phyloP scores from a whole-genome alignment of 108 stramenopile species.

The Cylindrotheca fusiformis region DNA sequence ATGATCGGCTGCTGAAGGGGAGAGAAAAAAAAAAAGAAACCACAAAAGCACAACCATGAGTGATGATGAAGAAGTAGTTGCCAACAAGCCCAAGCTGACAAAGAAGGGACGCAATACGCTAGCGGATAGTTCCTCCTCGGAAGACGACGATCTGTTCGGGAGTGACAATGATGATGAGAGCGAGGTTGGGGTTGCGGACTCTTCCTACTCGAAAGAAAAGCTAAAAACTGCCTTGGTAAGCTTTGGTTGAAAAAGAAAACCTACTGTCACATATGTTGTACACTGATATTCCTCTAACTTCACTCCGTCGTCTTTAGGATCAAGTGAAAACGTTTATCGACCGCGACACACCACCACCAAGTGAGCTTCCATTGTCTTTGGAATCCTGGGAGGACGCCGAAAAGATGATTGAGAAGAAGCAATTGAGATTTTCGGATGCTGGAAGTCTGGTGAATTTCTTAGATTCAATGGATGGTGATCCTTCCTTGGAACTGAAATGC shows the following conservation, averaged over 20 bases:
- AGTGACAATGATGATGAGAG: conserved; percentile 3
- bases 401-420: neutral
- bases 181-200: conserved; percentile 1
- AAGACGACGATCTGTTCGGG: neutral
- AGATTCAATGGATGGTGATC: neutral
- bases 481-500: conserved; percentile 14
- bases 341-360: too few relatives aligned
- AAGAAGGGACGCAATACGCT: conserved; percentile 14
- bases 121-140: conserved; percentile 5
- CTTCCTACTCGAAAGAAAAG: conserved; percentile 5
- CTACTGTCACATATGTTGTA: too few relatives aligned
- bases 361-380: neutral
- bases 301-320: neutral
- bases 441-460: neutral
- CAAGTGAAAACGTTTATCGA: conserved; percentile 9
- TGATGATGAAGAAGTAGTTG: conserved; percentile 8
- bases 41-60: too few relatives aligned
- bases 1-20: too few relatives aligned
- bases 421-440: neutral
- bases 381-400: conserved; percentile 6
- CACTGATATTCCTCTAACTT: neutral
- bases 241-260: conserved; percentile 1
- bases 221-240: conserved; percentile 17
- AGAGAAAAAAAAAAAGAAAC: too few relatives aligned
- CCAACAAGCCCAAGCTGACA: conserved; percentile 4